Base-by-base conservation (phyloP, 495 filamentous ascomycete genomes). In the Hypoxylon subgilvum region DNA sequence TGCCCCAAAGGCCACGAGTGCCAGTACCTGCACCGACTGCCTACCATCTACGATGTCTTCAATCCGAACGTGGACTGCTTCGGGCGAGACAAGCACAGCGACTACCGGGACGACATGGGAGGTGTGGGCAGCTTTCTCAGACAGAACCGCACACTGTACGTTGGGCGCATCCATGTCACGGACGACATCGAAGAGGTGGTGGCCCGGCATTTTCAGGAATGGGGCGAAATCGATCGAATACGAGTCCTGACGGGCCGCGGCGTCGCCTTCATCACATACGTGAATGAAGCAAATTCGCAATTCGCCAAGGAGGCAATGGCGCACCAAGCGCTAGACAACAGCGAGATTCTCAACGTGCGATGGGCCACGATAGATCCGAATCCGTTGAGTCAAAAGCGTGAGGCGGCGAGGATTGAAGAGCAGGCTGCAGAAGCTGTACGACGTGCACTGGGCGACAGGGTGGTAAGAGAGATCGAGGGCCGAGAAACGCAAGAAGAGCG, bases 121-220 rank as follows among this genome's bases (percentile, higher is more conserved):
- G 94, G 94, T 56, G 89, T 96, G 10, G 94, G 94, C 2, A 86
- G 80, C 53, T 98, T 97, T 68, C 87, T 88, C 79, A 82, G 94
- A 12, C 89, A 92, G 69, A 98, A 97, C 63, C 78, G 93, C 6
- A 97, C 95, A 2, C 79, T 98, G 7, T 98, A 98, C 65, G 78
- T 96, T 6, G 94, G 94, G 3, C 79, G 92, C 18, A 96, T 97
- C 56, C 90, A 96, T 68, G 93, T 96, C 14, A 92, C 86, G n/a
- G 93, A 97, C 72, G 93, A 96, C 68, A 97, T 97, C 56, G 92
- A 97, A 69, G 94, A 98, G 72, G 83, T 97, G n/a, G 92, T 96
- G 1, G 85, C 92, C 23, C 80, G 94, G 8, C 92, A 97, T 71
- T 96, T 97, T 60, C 84, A 88, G 2, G 93, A 97, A 74, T 98